Conservation (phyloP, 2,329 filamentous ascomycete species). For the Trichoderma brevicompactum region DNA sequence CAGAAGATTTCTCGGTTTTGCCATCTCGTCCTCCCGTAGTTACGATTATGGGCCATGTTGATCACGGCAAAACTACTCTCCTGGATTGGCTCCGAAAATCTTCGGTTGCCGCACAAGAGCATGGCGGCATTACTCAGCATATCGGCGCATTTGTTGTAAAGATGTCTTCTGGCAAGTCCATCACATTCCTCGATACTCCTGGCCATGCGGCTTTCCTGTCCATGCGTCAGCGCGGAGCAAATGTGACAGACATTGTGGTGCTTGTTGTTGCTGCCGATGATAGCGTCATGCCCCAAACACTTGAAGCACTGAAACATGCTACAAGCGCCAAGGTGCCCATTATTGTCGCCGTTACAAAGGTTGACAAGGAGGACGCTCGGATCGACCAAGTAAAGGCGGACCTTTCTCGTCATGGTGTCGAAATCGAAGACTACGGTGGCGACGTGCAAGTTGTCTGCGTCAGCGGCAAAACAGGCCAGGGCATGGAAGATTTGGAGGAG, state of each 20-base stretch:
- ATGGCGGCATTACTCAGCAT: conserved; percentile 97
- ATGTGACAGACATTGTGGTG: conserved; percentile 95
- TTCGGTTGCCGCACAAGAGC: conserved; percentile 86
- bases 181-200: conserved; percentile 96
- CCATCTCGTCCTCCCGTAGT: conserved; percentile 87
- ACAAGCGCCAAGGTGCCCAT: conserved; percentile 86
- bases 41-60: conserved; percentile 99
- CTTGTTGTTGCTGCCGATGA: conserved; percentile 96
- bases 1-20: conserved; percentile 68
- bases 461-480: conserved; percentile 89
- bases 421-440: conserved; percentile 93
- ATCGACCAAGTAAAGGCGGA: conserved; percentile 87
- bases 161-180: conserved; percentile 82
- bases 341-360: conserved; percentile 97
- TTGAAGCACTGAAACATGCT: conserved; percentile 95
- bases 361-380: conserved; percentile 84
- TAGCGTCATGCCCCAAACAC: conserved; percentile 94
- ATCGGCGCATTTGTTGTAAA: conserved; percentile 96
- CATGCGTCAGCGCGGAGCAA: conserved; percentile 94
- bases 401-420: conserved; percentile 78
- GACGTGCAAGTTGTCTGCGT: conserved; percentile 92
- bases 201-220: conserved; percentile 94
- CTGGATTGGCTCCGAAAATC: conserved; percentile 92
- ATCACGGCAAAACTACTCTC: conserved; percentile 97
- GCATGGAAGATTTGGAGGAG: conserved; percentile 92